Base-by-base conservation (phyloP, 345 rosid genomes). In the Camelina neglecta region DNA sequence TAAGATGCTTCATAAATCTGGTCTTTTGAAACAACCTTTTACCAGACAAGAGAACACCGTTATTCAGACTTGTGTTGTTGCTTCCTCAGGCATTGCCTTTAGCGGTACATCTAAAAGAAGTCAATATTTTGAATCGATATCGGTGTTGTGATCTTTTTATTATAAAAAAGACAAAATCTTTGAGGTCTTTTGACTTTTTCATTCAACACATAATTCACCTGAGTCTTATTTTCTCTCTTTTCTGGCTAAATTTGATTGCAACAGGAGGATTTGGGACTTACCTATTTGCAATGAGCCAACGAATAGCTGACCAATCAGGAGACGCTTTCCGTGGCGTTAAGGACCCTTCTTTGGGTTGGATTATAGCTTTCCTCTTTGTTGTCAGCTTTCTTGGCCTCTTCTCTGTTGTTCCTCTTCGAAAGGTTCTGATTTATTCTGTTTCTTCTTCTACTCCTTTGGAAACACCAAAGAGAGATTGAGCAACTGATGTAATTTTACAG, bases 11-110 rank as follows among this genome's bases (percentile, higher is more conserved):
- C 58, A 71, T 10, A 80, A 80, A 62, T 41, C 73, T 58, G 93
- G 97, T 4, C 45, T 79, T 53, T 71, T 93, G 71, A 86, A 82
- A 69, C 95, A 89, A 66, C 93, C 95, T 12, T 93, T 91, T 77
- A 89, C 98, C 0, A 75, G 97, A 57, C 98, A 93, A 75, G 95
- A 93, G 75, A 93, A 89, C 26, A 90, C 97, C 3, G 95, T 92
- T 69, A 86, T 92, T 53, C 97, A 92, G 64, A 92, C 97, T 3
- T 90, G 93, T 68, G 87, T 90, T 1, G 97, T 93, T 62, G 98
- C 98, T 26, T 91, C 98, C 21, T 91, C 97, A 3, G 98, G 98
- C 60, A 93, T 93, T 64, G 98, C 98, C 38, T 93, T 91, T 74
- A 93, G 98, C 88, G 87, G 97, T 93, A 87, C 50, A 12, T 44